phyloP scores from a whole-genome alignment of 2,329 filamentous ascomycete genomes.

The Scytalidium sp. region DNA sequence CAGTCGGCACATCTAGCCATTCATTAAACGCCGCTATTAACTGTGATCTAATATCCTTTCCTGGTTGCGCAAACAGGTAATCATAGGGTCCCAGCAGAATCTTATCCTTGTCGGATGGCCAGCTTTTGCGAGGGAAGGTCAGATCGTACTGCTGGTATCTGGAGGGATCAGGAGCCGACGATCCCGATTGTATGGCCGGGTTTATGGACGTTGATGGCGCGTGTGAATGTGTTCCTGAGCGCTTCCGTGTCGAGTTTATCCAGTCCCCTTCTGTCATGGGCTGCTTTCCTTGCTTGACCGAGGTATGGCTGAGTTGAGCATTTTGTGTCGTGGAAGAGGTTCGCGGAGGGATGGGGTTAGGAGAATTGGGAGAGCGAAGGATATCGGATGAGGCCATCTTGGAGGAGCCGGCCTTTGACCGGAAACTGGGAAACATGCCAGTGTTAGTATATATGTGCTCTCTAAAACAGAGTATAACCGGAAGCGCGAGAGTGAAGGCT shows the following conservation, averaged over 20 bases:
- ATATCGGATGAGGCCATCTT: constrained; percentile 12
- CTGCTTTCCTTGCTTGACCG: constrained; percentile 38
- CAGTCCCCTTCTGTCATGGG: constrained; percentile 61
- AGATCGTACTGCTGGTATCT: constrained; percentile 25
- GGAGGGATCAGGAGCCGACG: constrained; percentile 16
- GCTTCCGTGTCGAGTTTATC: constrained; percentile 33
- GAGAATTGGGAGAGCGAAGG: constrained; percentile 52
- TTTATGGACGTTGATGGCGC: constrained; percentile 12
- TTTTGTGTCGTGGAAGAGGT: constrained; percentile 63
- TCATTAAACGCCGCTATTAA: constrained; percentile 79
- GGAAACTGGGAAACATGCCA: not conserved
- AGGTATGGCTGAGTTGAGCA: constrained; percentile 16
- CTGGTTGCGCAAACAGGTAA: constrained; percentile 74
- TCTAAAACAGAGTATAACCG: not conserved
- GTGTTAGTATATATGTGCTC: not conserved
- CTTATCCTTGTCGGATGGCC: constrained; percentile 73
- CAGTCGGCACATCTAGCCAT: constrained; percentile 71
- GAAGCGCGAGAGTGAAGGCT: not conserved
- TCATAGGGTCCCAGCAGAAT: constrained; percentile 77
- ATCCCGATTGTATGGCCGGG: constrained; percentile 17
- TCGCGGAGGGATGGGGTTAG: constrained; percentile 68
- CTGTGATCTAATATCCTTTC: constrained; percentile 80
- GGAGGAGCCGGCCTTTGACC: not conserved
- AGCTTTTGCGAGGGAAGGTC: constrained; percentile 36
- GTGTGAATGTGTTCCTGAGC: not conserved